Percentiles rank a stretch among this genome's conserved stretches.
Conservation (phyloP, 2,329 filamentous ascomycete genomes). For the Ophiocordyceps robertsii region DNA sequence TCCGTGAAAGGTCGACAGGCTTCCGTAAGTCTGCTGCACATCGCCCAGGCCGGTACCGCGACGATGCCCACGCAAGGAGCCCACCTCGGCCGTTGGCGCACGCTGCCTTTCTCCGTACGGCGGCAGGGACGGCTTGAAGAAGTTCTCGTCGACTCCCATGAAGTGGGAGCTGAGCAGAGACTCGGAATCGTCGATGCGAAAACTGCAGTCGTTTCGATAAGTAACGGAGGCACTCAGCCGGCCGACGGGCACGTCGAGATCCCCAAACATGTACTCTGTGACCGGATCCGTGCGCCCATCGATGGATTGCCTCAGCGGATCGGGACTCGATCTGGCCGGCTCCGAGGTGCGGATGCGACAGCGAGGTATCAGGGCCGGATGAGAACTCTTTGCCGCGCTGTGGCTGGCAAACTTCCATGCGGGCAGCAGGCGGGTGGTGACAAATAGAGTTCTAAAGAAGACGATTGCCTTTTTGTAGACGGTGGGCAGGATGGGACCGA, state of each 20-base stretch:
- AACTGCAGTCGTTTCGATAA: conserved; percentile 81
- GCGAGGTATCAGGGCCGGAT: conserved; percentile 54
- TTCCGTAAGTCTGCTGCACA: conserved; percentile 72
- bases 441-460: conserved; percentile 79
- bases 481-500: conserved; percentile 57
- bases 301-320: conserved; percentile 43
- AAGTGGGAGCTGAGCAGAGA: conserved; percentile 84
- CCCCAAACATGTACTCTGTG: conserved; percentile 67
- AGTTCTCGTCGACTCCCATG: conserved; percentile 79
- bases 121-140: conserved; percentile 67
- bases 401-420: conserved; percentile 73
- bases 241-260: conserved; percentile 77
- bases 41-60: conserved; percentile 36
- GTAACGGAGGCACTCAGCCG: conserved; percentile 69
- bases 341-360: conserved; percentile 65
- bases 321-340: conserved; percentile 38
- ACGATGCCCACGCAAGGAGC: conserved; percentile 61
- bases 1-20: conserved; percentile 81
- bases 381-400: conserved; percentile 57
- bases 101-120: conserved; percentile 30
- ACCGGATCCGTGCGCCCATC: conserved; percentile 30
- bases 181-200: conserved; percentile 84
- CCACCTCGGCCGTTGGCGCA: conserved; percentile 39
- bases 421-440: conserved; percentile 69
- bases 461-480: conserved; percentile 97